Base-by-base conservation (phyloP, 345 rosid species). In the Eucalyptus globulus region DNA sequence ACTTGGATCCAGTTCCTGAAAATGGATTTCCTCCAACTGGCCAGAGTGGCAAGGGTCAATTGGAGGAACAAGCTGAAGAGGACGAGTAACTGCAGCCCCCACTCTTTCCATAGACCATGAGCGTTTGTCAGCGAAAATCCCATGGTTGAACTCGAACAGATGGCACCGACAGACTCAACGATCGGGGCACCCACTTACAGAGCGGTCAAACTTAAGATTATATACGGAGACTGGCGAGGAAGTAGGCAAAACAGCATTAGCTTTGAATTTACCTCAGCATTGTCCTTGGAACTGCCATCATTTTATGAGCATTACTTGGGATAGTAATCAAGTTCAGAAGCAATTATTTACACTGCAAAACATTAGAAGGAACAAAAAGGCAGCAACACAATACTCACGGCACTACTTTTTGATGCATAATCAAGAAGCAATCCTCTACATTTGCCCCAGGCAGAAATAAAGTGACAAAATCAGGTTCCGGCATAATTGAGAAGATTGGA, bases 381-480 rank as follows among this genome's bases (percentile, higher is more conserved):
- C 67, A 60, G n/a, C 54, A 16, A 3, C 17, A 29, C 5, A 6
- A 4, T 29, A 27, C 34, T 29, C 17, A 3, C 0, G 8, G 14
- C 29, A 5, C 69, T 4, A 29, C 34, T 62, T 62, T 62, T 62
- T 13, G 17, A 14, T 62, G 69, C 16, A 13, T 7, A 14, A 62
- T 13, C 8, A 11, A 10, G 7, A 26, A 11, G 65, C 65, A 11
- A 58, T 10, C 14, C 14, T 58, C 3, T 26, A 11, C 6, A 58
- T 26, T 58, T 11, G 6, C 7, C 14, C 65, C 6, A 26, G n/a
- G 65, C 0, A 0, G 3, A 58, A 58, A 0, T 26, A 24, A 58
- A 58, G n/a, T 11, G 7, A 58, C 65, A 11, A 58, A 26, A 58
- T 58, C 2, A 58, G 65, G 7, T 58, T 58, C 4, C 0, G 6